Percentiles rank a stretch among this genome's conserved stretches.
Evolutionary conservation across 208 protist species (phyloP).

Genomic region (Leishmania major): DNA sequence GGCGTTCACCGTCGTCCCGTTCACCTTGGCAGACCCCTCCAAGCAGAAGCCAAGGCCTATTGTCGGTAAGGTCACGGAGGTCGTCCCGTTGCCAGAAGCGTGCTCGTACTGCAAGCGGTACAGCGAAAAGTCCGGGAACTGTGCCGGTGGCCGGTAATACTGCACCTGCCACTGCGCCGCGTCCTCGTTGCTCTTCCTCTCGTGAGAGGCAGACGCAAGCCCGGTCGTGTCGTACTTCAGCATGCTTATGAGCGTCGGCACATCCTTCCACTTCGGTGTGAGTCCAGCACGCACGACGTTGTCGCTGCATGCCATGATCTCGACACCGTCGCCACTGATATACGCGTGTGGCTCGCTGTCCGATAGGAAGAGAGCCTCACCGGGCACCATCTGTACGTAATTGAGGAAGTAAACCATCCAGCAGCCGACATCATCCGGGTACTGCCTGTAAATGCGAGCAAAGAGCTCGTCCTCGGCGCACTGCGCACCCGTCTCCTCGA

Average conservation of each 20-base stretch:
- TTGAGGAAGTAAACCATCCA: conserved; percentile 99
- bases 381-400: conserved; percentile 91
- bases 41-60: conserved; percentile 90
- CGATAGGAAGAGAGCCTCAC: conserved; percentile 95
- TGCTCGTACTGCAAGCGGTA: conserved; percentile 75
- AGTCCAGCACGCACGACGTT: conserved; percentile 98
- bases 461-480: conserved; percentile 82
- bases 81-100: conserved; percentile 29
- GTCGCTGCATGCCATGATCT: conserved; percentile 98
- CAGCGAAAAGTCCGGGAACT: conserved; percentile 88
- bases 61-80: conserved; percentile 65
- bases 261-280: conserved; percentile 98
- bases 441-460: conserved; percentile 87
- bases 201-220: conserved; percentile 56
- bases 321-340: conserved; percentile 95
- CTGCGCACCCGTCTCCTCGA: conserved; percentile 35
- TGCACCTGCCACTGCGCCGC: conserved; percentile 73
- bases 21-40: conserved; percentile 66
- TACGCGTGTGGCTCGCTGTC: conserved; percentile 99
- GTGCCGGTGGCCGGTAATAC: conserved; percentile 74
- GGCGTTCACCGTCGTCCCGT: conserved; percentile 55
- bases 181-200: conserved; percentile 35
- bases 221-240: conserved; percentile 87
- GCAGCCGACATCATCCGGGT: conserved; percentile 97
- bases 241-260: conserved; percentile 93